Evolutionary conservation across 1,139 yeast species (phyloP), one percentile per base, ranked within the genome.

Genomic region (Blastobotrys arbuscula): DNA sequence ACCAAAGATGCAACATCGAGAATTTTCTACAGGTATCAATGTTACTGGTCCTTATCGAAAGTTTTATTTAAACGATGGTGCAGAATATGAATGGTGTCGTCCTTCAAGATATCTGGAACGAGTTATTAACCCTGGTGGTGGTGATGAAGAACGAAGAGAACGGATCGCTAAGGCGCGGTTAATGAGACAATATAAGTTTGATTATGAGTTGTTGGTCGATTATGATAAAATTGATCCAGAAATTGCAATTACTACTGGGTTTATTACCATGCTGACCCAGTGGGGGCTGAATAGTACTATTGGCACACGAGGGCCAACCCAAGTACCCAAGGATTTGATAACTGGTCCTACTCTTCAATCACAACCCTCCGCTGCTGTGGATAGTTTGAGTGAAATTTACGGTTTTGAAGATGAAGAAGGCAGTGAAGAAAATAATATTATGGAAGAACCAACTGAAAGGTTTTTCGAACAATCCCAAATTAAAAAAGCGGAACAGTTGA

Each of bases 211-310:
- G 49, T 64, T 77, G 42, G 64, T 80, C 19, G 83, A 80, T 60
- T 75, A 71, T 45, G 51, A 61, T 5, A 65, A 68, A 52, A 65
- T 78, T 42, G 80, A 77, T 56, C 61, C 67, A 9, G 78, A 77
- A 49, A 66, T 75, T 40, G 84, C 76, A 1, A 60, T 81, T 47
- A 76, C 80, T 13, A 78, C 84, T 8, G 82, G 76, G 0, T 80
- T 79, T 55, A 65, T 78, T 50, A 71, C 82, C 16, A 79, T 81
- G 80, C 67, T 77, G 63, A 77, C 83, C 12, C 81, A 78, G 61
- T 80, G 85, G 86, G 80, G 81, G 16, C 62, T 70, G 48, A 81
- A 82, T 28, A 75, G 70, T 57, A 68, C 65, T 51, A 76, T 80
- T 8, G 76, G 74, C 48, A 77, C 81, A 16, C 68, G 75, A 47